These are phyloP conservation scores for Aspergillus proliferans DNA, from an alignment of 2,329 filamentous ascomycete genomes.

Conservation along the genomic window DNA sequence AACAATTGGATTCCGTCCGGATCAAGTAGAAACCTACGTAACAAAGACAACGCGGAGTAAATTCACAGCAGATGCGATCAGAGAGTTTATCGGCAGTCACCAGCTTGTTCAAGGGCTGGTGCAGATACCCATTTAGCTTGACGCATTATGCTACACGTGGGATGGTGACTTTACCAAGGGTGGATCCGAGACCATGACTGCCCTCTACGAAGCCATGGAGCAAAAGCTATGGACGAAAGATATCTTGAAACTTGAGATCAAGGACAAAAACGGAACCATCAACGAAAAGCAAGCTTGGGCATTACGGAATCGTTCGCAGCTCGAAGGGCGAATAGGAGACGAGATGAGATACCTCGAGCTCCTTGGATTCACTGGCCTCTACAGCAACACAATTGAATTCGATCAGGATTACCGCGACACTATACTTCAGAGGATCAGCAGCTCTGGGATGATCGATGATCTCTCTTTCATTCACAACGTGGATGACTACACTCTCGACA, in stretches of 20 bases:
- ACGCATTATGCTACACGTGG: too few relatives aligned
- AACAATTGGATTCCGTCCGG: slow-evolving; percentile 34
- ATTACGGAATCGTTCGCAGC: not conserved
- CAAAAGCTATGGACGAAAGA: slow-evolving; percentile 38
- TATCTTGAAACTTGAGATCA: slow-evolving; percentile 21
- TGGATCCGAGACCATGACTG: slow-evolving; percentile 32
- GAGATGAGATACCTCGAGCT: slow-evolving; percentile 22
- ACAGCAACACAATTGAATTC: slow-evolving; percentile 31
- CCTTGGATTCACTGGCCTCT: slow-evolving; percentile 33
- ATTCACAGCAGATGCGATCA: slow-evolving; percentile 16
- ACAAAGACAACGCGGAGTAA: slow-evolving; percentile 7
- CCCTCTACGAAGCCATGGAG: slow-evolving; percentile 24
- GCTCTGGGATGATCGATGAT: not conserved
- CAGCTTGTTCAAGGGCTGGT: slow-evolving; percentile 18
- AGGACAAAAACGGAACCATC: not conserved
- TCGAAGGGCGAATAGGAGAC: slow-evolving; percentile 9
- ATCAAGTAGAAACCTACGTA: slow-evolving; percentile 32
- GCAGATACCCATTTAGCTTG: too few relatives aligned
- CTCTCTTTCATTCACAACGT: not conserved
- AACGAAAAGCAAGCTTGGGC: not conserved
- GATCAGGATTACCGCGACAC: slow-evolving; percentile 11
- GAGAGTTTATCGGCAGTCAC: slow-evolving; percentile 28
- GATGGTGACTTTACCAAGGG: too few relatives aligned
- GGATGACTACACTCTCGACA: slow-evolving; percentile 4
- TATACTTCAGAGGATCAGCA: slow-evolving; percentile 13